Percentiles rank a stretch among this genome's conserved stretches.
Evolutionary conservation across 163 green algal species (phyloP).

Genomic region (Volvox carteri): DNA sequence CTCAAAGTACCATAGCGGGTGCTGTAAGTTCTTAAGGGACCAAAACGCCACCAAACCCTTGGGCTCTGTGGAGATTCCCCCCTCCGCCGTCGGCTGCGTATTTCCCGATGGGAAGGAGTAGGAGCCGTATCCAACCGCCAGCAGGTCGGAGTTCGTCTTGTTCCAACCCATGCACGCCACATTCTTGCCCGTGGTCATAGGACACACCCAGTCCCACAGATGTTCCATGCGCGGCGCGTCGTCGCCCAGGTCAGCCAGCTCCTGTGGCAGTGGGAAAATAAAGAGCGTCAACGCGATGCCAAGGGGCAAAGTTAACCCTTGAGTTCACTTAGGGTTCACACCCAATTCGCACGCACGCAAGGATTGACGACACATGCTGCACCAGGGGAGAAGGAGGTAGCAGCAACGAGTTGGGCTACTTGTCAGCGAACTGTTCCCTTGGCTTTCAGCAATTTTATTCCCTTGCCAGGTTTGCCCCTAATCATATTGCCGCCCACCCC

Average conservation of each 20-base stretch:
- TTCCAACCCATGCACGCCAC: constrained; percentile 87
- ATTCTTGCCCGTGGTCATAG: constrained; percentile 69
- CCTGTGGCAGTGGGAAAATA: constrained; percentile 33
- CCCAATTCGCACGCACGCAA: no score
- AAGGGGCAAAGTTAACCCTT: no score
- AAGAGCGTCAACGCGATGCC: no score
- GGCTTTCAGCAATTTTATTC: no score
- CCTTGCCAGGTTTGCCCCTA: no score
- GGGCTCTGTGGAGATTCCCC: background rate
- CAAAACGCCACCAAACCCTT: constrained; percentile 84
- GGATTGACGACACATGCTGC: no score
- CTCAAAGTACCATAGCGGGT: constrained; percentile 78
- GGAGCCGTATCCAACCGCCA: constrained; percentile 89
- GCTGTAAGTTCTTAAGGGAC: constrained; percentile 85
- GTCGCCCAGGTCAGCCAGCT: constrained; percentile 64
- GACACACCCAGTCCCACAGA: constrained; percentile 84
- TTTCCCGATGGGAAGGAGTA: constrained; percentile 64
- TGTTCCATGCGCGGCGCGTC: constrained; percentile 68
- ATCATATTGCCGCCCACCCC: no score
- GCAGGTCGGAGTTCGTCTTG: constrained; percentile 72
- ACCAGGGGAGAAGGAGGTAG: no score
- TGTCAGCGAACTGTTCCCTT: no score
- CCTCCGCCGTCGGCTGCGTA: background rate
- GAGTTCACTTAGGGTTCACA: no score
- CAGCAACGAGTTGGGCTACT: no score